These are phyloP conservation scores for Perkinsus chesapeaki DNA, from an alignment of 169 alveolate species.

Conservation along the genomic window DNA sequence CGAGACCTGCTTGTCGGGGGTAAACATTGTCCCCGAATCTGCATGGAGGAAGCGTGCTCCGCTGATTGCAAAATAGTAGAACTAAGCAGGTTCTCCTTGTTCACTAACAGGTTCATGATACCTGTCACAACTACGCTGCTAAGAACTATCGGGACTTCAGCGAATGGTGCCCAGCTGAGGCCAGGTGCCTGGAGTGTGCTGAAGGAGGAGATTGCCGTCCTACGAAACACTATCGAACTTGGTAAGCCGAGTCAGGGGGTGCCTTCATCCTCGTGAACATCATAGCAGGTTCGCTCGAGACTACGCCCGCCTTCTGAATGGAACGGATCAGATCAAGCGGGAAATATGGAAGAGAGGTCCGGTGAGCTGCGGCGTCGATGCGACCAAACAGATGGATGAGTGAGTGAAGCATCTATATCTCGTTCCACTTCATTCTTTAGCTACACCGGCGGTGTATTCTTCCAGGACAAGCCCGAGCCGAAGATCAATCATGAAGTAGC, in stretches of 20 bases:
- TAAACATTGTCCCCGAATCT: too few relatives aligned
- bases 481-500: conserved; percentile 48
- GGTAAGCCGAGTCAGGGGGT: neutral
- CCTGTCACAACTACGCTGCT: neutral
- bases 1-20: too few relatives aligned
- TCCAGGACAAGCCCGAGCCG: conserved; percentile 18
- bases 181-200: neutral
- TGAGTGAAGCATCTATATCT: neutral
- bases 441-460: conserved; percentile 55
- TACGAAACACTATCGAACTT: neutral
- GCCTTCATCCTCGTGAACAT: neutral
- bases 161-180: neutral
- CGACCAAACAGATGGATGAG: conserved; percentile 40
- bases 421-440: neutral
- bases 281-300: neutral
- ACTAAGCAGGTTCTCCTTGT: neutral
- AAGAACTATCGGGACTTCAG: neutral
- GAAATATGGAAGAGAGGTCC: conserved; percentile 59
- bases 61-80: neutral
- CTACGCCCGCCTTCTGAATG: neutral
- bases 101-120: neutral
- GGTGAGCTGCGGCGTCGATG: conserved; percentile 55
- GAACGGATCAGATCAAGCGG: conserved; percentile 40
- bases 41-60: too few relatives aligned
- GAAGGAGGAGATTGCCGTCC: neutral